phyloP scores from a whole-genome alignment of 208 protist genomes.

The Leishmania guyanensis region DNA sequence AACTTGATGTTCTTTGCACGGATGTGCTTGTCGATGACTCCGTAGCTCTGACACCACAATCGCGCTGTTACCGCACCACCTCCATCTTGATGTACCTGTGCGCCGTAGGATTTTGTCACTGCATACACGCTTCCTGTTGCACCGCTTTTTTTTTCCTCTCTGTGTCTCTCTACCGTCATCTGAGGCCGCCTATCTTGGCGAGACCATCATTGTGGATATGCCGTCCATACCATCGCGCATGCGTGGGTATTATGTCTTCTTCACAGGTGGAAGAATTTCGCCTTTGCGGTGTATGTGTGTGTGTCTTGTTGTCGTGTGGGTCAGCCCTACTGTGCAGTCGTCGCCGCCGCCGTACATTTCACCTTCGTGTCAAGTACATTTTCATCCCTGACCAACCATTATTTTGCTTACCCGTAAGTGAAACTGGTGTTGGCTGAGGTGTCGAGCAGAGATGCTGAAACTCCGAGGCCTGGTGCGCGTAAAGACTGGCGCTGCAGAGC shows the following conservation, averaged over 20 bases:
- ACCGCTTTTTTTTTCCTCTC: background rate
- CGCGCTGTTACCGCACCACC: background rate
- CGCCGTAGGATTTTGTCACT: background rate
- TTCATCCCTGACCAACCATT: background rate
- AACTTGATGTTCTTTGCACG: background rate
- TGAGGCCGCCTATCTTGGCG: background rate
- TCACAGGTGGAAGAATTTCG: background rate
- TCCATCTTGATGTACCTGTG: background rate
- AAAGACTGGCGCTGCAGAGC: background rate
- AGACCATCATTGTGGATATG: background rate
- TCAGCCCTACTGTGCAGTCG: background rate
- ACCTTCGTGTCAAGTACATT: background rate
- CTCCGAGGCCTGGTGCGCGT: background rate
- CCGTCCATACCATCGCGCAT: background rate
- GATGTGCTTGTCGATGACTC: background rate
- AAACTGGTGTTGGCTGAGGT: background rate
- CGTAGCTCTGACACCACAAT: background rate
- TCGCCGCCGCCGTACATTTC: background rate
- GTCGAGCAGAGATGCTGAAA: constrained; percentile 1
- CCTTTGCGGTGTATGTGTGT: background rate
- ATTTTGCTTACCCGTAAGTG: background rate
- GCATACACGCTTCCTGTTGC: background rate
- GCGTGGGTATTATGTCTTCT: too few relatives aligned
- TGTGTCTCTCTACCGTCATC: background rate
- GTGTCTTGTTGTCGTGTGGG: background rate